Base-by-base conservation (phyloP, 441 rosid genomes). In the Melastoma candidum region DNA sequence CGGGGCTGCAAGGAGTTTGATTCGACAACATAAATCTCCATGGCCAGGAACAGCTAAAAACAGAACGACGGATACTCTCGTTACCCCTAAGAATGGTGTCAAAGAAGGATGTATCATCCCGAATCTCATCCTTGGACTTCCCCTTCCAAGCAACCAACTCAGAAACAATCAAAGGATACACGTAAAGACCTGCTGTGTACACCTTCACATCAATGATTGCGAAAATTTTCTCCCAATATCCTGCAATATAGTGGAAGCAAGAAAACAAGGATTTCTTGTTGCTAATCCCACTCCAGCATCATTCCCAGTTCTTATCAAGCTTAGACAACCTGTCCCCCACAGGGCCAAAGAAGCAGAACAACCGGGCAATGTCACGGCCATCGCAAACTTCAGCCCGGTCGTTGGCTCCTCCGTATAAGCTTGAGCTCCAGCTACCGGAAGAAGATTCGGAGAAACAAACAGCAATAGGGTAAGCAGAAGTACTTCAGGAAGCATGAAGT, bases 171-270 rank as follows among this genome's bases (percentile, higher is more conserved):
- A 88, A 73, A 47, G 66, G 77, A 58, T 78, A 67, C n/a, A 74
- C 57, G 53, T 83, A 90, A 7, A 87, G 59, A 47, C 92, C 97
- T 1, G 90, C 96, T 52, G 95, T 96, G 58, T 90, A 87, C 64
- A 84, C 95, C 75, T 87, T 87, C 11, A 90, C 90, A 26, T 90
- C 85, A 2, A 90, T 80, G 58, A 90, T 74, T 13, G 93, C 95
- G 66, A 78, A 72, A 50, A 71, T 77, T 60, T 78, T 87, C 80
- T 82, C 84, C 68, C 90, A 77, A 68, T 71, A 78, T 61, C 93
- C 93, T 84, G 92, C 44, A 22, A 47, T 57, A 17, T 17, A 66
- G 65, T 29, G 52, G 60, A 26, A 11, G 50, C 46, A n/a, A 14
- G 7, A 48, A 54, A 36, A 17, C 22, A 17, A 17, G 22, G 22